phyloP scores from a whole-genome alignment of 1,284 basidiomycete genomes.

The Anthracocystis walkeri region DNA sequence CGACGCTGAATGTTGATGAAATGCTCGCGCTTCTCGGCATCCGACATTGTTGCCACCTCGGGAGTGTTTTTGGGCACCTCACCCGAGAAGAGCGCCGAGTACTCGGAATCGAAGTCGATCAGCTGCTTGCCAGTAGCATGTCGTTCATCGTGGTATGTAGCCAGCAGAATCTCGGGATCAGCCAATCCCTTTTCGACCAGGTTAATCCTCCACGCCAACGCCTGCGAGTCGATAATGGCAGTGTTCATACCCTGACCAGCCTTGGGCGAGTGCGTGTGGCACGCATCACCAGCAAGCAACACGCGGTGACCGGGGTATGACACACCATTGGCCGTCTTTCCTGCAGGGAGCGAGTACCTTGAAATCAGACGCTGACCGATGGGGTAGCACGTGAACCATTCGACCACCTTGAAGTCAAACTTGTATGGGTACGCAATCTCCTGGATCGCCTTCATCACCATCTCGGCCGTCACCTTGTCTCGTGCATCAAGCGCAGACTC shows the following conservation, averaged over 20 bases:
- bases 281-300: conserved; percentile 71
- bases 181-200: conserved; percentile 71
- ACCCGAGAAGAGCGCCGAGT: conserved; percentile 70
- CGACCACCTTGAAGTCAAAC: conserved; percentile 69
- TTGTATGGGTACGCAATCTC: conserved; percentile 71
- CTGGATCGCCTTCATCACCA: conserved; percentile 69
- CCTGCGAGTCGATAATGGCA: conserved; percentile 71
- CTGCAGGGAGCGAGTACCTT: conserved; percentile 58
- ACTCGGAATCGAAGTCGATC: conserved; percentile 70
- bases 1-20: conserved; percentile 64
- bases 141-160: conserved; percentile 71
- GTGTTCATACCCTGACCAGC: conserved; percentile 71
- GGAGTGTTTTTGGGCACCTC: conserved; percentile 64
- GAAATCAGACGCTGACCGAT: conserved; percentile 61
- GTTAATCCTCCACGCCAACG: conserved; percentile 71
- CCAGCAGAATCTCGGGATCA: conserved; percentile 64
- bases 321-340: conserved; percentile 23
- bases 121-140: conserved; percentile 70
- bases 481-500: conserved; percentile 57
- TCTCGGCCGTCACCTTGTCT: conserved; percentile 67
- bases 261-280: conserved; percentile 71
- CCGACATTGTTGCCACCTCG: conserved; percentile 53
- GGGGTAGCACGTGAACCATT: conserved; percentile 71
- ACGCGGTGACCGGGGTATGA: conserved; percentile 64
- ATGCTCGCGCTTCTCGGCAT: conserved; percentile 59